Evolutionary conservation across 768 basidiomycete genomes (phyloP), one percentile per base, ranked within the genome.

Genomic region (Xerocomellus dryophilus): DNA sequence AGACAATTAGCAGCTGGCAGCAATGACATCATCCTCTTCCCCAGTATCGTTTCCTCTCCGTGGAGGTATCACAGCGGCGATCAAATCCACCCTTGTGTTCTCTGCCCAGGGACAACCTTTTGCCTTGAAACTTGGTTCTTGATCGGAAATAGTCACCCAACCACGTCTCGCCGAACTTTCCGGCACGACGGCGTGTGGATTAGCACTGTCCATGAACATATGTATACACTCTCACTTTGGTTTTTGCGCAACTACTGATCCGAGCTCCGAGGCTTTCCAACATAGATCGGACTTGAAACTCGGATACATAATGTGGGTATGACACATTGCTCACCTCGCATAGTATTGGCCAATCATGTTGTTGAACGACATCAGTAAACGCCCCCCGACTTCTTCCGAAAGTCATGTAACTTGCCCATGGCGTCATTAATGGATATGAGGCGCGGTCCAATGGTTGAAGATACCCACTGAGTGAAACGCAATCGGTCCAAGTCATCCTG

Each of bases 11-110:
- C 34, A 34, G 20, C 47, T 11, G 36, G 17, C 12, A 45, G 15
- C 27, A 20, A 46, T 58, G 58, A 60, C 59, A 56, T 56, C 54
- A 57, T 43, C 21, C n/a, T 21, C 15, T 43, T 50, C 41, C 49
- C 49, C 49, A 9, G 10, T 29, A 29, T 29, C 31, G 9, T 14
- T 14, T 34, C 5, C 32, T 14, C 32, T 35, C n/a, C n/a, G 25
- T 34, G 21, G 29, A 25, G 12, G 4, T 11, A 7, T 39, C 31
- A 20, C 21, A 17, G 18, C 43, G 54, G 55, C 27, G 25, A 54
- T 46, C 44, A 50, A 59, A 44, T 23, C 7, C 27, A 25, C 27
- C 20, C 41, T 42, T 12, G 18, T 8, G n/a, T 43, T 53, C 10
- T 15, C 17, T 43, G 32, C 11, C 53, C 23, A 27, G 51, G 53